Evolutionary conservation across 192 early-diverging fungal species (phyloP), one percentile per base, ranked within the genome.

Genomic region (Thamnidium elegans): DNA sequence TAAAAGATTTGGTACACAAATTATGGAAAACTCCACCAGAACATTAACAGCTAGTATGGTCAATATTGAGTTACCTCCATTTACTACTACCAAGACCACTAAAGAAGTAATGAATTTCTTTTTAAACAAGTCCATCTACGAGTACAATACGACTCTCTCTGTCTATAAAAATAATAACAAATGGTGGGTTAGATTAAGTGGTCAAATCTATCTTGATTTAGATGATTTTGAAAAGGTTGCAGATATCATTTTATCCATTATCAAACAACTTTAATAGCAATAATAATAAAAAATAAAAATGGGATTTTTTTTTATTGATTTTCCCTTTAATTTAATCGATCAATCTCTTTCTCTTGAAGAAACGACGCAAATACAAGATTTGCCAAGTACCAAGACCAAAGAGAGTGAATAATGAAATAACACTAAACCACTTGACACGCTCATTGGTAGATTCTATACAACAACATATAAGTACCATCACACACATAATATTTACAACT

Each of bases 261-360:
- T 39, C 23, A 45, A 48, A 19, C 9, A 48, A 48, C 46, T 48
- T 14, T 14, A 48, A 48, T 14, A 48, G n/a, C n/a, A n/a, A n/a
- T n/a, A n/a, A n/a, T n/a, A n/a, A n/a, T n/a, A n/a, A n/a, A n/a
- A 19, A 48, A 48, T 13, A 17, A 48, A 48, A 7, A 15, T 23
- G 31, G 26, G 26, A 26, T 26, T 26, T 26, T 26, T 26, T 30
- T 48, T 68, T 61, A 23, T 44, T 61, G 9, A n/a, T 30, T 47
- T 21, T n/a, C 30, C 36, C 45, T 34, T 48, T 39, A 23, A 5
- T 71, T 79, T 80, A 92, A 63, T 84, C 83, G 45, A 92, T 90
- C 45, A 93, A 83, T 78, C 90, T 89, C 87, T 95, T 95, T 72
- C 86, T 81, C 69, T 90, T 85, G 89, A 95, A 94, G 85, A 91